phyloP scores from a whole-genome alignment of 352 stramenopile species.

The Globisporangium spinosum region DNA sequence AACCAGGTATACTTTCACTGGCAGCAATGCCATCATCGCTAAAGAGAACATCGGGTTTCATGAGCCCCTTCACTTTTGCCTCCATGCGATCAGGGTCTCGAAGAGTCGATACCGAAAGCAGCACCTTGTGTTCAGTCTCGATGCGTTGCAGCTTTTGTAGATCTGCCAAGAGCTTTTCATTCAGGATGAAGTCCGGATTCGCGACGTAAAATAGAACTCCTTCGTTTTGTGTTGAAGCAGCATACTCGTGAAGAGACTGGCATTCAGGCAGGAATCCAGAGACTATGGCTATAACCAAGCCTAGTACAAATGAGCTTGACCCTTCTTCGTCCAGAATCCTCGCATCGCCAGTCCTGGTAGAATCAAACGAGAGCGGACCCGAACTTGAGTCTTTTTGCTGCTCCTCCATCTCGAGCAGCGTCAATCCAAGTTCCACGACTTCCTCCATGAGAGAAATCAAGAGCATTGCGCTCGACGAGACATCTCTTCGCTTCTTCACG shows the following conservation, averaged over 20 bases:
- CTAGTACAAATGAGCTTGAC: slow-evolving; percentile 27
- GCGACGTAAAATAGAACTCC: slow-evolving; percentile 19
- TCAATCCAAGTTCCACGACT: slow-evolving; percentile 40
- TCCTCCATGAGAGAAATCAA: slow-evolving; percentile 51
- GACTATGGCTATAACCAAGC: slow-evolving; percentile 35
- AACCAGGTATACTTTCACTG: background rate
- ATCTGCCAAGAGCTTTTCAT: slow-evolving; percentile 31
- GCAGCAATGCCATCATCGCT: background rate
- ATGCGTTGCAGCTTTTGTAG: slow-evolving; percentile 45
- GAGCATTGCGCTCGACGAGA: slow-evolving; percentile 21
- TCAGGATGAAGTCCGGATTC: slow-evolving; percentile 30
- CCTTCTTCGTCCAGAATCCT: slow-evolving; percentile 6
- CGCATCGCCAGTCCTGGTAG: background rate
- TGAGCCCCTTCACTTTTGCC: slow-evolving; percentile 36
- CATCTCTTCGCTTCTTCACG: slow-evolving; percentile 36
- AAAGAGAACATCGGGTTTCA: slow-evolving; percentile 49
- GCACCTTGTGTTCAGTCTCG: slow-evolving; percentile 41
- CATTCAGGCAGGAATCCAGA: slow-evolving; percentile 28
- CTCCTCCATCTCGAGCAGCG: slow-evolving; percentile 43
- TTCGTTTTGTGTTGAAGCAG: slow-evolving; percentile 20
- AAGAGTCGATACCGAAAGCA: slow-evolving; percentile 51
- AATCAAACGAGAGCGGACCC: background rate
- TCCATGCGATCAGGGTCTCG: slow-evolving; percentile 42
- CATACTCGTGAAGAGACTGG: slow-evolving; percentile 22
- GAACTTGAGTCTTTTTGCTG: background rate